Base-by-base conservation (phyloP, 148 eudicot genomes). In the Beta vulgaris region DNA sequence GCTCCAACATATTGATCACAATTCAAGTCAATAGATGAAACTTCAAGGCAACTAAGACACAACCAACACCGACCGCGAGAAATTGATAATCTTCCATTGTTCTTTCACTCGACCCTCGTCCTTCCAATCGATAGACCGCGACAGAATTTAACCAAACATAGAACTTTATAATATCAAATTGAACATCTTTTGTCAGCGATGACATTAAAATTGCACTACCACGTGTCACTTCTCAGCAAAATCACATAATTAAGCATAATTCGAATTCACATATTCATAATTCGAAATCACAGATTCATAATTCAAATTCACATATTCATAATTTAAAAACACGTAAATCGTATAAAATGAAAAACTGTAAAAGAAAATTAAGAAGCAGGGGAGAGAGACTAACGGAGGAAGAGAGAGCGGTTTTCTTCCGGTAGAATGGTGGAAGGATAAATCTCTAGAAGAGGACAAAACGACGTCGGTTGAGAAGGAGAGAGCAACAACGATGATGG, bases 371-470 rank as follows among this genome's bases (percentile, higher is more conserved):
- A n/a, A n/a, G n/a, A n/a, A n/a, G n/a, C n/a, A 4, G 6, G 37
- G 23, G 55, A 44, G 34, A 34, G 46, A 55, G 6, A 78, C 72
- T 68, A 16, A 79, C 82, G 74, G 64, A 0, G 77, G 63, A 15
- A 58, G 12, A 32, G 82, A 79, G 31, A 79, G 78, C 34, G 71
- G 78, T 13, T 68, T 53, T 54, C 75, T 35, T 25, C 59, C 65
- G 25, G 71, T 48, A 2, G 82, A 65, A 46, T 66, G 72, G 29
- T 67, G 67, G 8, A 46, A 35, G 3, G 59, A 28, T 4, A 76
- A 68, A 0, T 69, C 79, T 14, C 58, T 77, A 9, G 48, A 63
- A 66, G 73, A 79, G 31, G 75, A n/a, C 13, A 54, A 70, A 69
- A 74, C 75, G 78, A 40, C 66, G 42, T 69, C 57, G n/a, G 15